phyloP scores from a whole-genome alignment of 495 filamentous ascomycete genomes.

The Penicillium silybi region DNA sequence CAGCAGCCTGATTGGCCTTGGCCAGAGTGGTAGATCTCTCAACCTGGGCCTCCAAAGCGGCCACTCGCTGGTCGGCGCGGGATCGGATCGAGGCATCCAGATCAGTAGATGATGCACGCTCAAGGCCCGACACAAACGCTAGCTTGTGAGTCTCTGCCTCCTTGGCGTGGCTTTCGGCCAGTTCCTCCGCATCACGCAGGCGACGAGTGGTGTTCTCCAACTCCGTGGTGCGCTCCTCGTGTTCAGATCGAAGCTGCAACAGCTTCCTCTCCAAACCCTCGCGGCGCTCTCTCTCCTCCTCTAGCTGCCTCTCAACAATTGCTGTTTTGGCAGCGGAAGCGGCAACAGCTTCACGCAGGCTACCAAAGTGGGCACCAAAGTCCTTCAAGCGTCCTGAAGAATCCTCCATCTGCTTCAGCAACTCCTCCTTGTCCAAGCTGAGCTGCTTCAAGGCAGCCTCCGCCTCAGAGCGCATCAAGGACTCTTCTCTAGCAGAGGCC shows the following conservation, averaged over 20 bases:
- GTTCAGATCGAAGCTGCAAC: conserved; percentile 72
- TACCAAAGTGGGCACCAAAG: conserved; percentile 65
- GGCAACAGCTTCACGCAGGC: conserved; percentile 73
- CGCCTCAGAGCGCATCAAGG: conserved; percentile 70
- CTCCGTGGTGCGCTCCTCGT: conserved; percentile 79
- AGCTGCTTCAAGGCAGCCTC: conserved; percentile 68
- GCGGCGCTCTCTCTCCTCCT: conserved; percentile 74
- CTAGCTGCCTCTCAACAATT: conserved; percentile 74
- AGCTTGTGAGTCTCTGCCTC: conserved; percentile 85
- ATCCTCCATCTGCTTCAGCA: conserved; percentile 66
- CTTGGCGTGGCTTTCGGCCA: conserved; percentile 80
- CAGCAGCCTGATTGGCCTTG: conserved; percentile 81
- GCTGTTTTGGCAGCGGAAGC: conserved; percentile 71
- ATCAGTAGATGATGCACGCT: conserved; percentile 51
- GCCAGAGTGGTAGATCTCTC: conserved; percentile 73
- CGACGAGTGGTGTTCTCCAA: conserved; percentile 70
- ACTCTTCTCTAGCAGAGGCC: conserved; percentile 71
- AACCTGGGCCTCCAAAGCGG: conserved; percentile 73
- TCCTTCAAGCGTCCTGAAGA: conserved; percentile 62
- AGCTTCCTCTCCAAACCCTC: conserved; percentile 79
- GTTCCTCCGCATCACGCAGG: conserved; percentile 80
- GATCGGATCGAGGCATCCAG: conserved; percentile 46
- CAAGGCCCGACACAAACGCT: conserved; percentile 78
- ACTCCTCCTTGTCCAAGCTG: conserved; percentile 76
- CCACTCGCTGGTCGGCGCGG: conserved; percentile 69